Base-by-base conservation (phyloP, 352 stramenopile genomes). In the Phytophthora pluvialis region DNA sequence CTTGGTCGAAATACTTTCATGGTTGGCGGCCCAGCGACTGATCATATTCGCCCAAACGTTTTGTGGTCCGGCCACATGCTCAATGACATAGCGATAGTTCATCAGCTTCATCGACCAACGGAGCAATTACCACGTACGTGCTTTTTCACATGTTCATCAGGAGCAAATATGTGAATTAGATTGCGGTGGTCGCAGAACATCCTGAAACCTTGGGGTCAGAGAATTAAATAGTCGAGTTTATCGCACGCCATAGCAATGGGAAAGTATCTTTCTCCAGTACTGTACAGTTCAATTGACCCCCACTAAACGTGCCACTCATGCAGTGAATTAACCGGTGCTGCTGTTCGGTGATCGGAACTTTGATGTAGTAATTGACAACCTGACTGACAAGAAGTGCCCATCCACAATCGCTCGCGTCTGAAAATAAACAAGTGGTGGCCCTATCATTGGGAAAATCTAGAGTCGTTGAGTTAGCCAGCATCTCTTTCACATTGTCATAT, bases 41-140 rank as follows among this genome's bases (percentile, higher is more conserved):
- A 63, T 56, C 60, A 68, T 68, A 29, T 68, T 42, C 13, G 60
- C 60, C 50, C 60, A 68, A 11, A 63, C 51, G 6, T 68, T 68
- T 12, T 53, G 10, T 0, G 43, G 25, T 9, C 60, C 35, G 0
- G 38, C 25, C 0, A 66, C 36, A 36, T 68, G 45, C 15, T 51
- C 43, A 18, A 66, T 60, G 5, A 52, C 33, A n/a, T 66, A 66
- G n/a, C 25, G 1, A 29, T 61, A 61, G 36, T 61, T 53, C 57
- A 65, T 59, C 28, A 60, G 16, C 11, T 60, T 60, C 9, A 60
- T 18, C 0, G 26, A 31, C 51, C 51, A 60, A 2, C 57, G 46
- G 3, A 65, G 39, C 12, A 58, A 33, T 26, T 65, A 8, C 57
- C 57, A 44, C 39, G 16, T 0, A 54, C 33, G 6, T 54, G 54